A percentile compares a stretch with the other conserved stretches of the same genome.
These are phyloP conservation scores for Cladosporium halotolerans DNA, from an alignment of 2,329 filamentous ascomycete species.

Conservation along the genomic window DNA sequence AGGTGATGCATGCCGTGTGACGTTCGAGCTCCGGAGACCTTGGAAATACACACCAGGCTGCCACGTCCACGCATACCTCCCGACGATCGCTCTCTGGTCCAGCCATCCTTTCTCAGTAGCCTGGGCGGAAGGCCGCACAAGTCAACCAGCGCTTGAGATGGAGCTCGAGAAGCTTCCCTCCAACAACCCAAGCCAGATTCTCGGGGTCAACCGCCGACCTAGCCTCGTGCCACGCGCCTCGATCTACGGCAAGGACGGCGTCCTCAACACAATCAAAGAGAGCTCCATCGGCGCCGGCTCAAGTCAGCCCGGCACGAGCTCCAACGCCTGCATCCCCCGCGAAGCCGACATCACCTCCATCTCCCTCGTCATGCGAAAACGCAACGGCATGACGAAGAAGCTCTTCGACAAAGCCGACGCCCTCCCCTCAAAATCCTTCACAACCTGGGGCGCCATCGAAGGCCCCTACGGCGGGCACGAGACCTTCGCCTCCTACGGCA, in stretches of 20 bases:
- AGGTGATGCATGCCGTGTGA: constrained; percentile 55
- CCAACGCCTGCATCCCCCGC: constrained; percentile 21
- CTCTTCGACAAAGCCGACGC: constrained; percentile 62
- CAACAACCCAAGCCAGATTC: constrained; percentile 1
- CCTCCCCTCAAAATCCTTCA: constrained; percentile 55
- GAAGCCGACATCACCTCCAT: constrained; percentile 43
- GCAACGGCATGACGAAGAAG: constrained; percentile 65
- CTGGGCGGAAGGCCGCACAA: constrained; percentile 35
- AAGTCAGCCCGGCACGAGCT: constrained; percentile 13
- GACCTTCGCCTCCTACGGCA: constrained; percentile 67
- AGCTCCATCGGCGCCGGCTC: neutral
- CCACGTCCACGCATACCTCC: constrained; percentile 57
- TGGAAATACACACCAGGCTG: constrained; percentile 50
- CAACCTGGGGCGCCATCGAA: constrained; percentile 62
- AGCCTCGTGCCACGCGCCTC: constrained; percentile 11
- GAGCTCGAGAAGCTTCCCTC: constrained; percentile 30
- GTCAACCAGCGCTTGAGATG: constrained; percentile 23
- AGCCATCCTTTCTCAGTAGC: constrained; percentile 48
- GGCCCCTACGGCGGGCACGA: constrained; percentile 71
- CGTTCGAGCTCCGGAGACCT: constrained; percentile 51
- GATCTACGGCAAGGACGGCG: constrained; percentile 9
- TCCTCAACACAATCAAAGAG: constrained; percentile 6
- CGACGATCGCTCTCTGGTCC: constrained; percentile 37
- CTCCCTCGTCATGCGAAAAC: constrained; percentile 65
- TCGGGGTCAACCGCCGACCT: constrained; percentile 10